Evolutionary conservation across 805 yeast genomes (phyloP).

Genomic region (Candida schatavii): DNA sequence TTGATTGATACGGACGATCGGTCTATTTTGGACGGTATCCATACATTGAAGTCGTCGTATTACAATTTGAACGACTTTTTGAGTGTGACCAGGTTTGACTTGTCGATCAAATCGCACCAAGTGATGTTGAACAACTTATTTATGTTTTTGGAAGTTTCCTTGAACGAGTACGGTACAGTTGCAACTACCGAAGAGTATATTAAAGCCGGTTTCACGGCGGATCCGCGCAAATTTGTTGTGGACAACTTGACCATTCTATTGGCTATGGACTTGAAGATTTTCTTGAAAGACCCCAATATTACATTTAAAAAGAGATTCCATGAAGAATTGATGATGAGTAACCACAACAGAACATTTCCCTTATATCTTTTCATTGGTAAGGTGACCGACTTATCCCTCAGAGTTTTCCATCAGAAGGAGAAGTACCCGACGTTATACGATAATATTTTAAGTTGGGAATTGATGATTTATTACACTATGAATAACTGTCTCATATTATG

Average conservation of each 20-base stretch:
- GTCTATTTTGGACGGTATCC: constrained; percentile 27
- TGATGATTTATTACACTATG: constrained; percentile 56
- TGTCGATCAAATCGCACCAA: constrained; percentile 37
- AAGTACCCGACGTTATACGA: constrained; percentile 37
- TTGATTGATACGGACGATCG: constrained; percentile 39
- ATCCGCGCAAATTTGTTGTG: constrained; percentile 41
- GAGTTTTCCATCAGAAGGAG: constrained; percentile 25
- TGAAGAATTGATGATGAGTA: constrained; percentile 64
- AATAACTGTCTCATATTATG: constrained; percentile 58
- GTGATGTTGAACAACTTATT: constrained; percentile 40
- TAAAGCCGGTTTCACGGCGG: constrained; percentile 46
- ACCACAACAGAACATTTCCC: constrained; percentile 49
- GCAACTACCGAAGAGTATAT: constrained; percentile 43
- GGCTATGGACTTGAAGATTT: constrained; percentile 52
- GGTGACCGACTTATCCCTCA: constrained; percentile 36
- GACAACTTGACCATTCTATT: constrained; percentile 48
- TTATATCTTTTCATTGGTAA: constrained; percentile 37
- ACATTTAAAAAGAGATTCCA: constrained; percentile 60
- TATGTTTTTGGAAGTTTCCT: constrained; percentile 34
- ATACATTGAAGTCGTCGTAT: constrained; percentile 30
- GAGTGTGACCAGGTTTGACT: constrained; percentile 31
- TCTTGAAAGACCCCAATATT: constrained; percentile 55
- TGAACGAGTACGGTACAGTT: constrained; percentile 41
- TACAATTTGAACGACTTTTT: constrained; percentile 36
- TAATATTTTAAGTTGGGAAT: constrained; percentile 48